phyloP scores from a whole-genome alignment of 805 yeast genomes.

The Hanseniaspora lindneri region DNA sequence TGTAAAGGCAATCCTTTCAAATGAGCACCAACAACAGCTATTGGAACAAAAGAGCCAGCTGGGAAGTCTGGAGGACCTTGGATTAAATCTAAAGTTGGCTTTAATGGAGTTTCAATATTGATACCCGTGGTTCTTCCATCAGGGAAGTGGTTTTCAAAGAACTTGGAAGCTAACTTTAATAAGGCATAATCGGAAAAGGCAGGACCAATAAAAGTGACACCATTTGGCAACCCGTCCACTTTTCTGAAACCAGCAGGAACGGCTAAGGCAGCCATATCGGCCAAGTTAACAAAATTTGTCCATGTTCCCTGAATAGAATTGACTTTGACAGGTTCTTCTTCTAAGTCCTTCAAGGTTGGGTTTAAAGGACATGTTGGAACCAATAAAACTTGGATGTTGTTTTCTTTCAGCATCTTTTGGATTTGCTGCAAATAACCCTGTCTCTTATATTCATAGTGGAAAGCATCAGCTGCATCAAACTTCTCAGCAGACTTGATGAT shows the following conservation, averaged over 20 bases:
- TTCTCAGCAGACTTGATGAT: slow-evolving; percentile 71
- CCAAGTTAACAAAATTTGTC: slow-evolving; percentile 91
- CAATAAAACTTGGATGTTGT: slow-evolving; percentile 55
- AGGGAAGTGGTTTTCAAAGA: slow-evolving; percentile 40
- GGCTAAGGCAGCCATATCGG: slow-evolving; percentile 84
- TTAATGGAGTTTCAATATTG: slow-evolving; percentile 18
- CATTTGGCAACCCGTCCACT: slow-evolving; percentile 77
- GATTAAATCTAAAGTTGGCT: background rate
- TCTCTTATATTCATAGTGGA: slow-evolving; percentile 76
- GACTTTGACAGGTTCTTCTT: slow-evolving; percentile 63
- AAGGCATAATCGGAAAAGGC: slow-evolving; percentile 84
- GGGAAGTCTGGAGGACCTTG: slow-evolving; percentile 22
- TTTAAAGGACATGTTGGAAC: slow-evolving; percentile 93
- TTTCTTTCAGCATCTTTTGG: slow-evolving; percentile 37
- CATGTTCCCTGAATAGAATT: slow-evolving; percentile 95
- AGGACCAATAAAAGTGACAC: slow-evolving; percentile 71
- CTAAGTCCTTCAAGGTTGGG: slow-evolving; percentile 66
- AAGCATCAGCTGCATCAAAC: slow-evolving; percentile 71
- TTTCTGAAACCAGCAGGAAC: slow-evolving; percentile 77
- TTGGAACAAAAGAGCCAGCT: slow-evolving; percentile 37
- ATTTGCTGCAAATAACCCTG: slow-evolving; percentile 64
- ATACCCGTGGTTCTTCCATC: slow-evolving; percentile 47
- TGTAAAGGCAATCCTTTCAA: slow-evolving; percentile 76
- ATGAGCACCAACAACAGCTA: slow-evolving; percentile 97
- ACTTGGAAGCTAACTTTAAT: slow-evolving; percentile 67